Percentiles rank a stretch among this genome's conserved stretches.
Conservation (phyloP, 169 alveolate genomes). For the Plasmodium malariae region DNA sequence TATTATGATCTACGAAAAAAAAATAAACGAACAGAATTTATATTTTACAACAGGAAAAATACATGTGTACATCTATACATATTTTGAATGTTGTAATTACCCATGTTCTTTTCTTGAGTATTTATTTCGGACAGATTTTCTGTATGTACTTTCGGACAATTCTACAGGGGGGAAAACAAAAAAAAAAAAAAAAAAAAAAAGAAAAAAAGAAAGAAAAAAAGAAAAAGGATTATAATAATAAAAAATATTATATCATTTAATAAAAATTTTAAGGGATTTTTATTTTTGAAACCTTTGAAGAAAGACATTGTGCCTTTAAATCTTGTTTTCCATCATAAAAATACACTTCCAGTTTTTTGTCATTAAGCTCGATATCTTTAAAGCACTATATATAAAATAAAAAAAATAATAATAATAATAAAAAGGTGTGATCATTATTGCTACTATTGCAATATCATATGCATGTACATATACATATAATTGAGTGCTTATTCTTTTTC, state of each 20-base stretch:
- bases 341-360: constrained; percentile 87
- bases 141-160: background rate
- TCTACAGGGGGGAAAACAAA: constrained; percentile 17
- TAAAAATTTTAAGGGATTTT: background rate
- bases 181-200: background rate
- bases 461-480: background rate
- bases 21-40: constrained; percentile 11
- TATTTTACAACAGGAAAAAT: background rate
- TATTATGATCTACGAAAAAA: constrained; percentile 43
- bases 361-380: constrained; percentile 86
- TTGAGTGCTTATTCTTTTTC: background rate
- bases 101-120: constrained; percentile 16
- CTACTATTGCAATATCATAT: background rate
- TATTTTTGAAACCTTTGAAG: constrained; percentile 61
- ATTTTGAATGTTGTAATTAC: constrained; percentile 9
- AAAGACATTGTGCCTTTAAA: constrained; percentile 86
- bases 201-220: background rate
- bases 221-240: background rate
- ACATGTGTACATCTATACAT: constrained; percentile 12
- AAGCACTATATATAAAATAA: constrained; percentile 79
- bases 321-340: constrained; percentile 91
- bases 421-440: constrained; percentile 61
- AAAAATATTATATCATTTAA: background rate
- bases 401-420: background rate
- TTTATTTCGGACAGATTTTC: constrained; percentile 12